Evolutionary conservation across 345 rosid species (phyloP), one percentile per base, ranked within the genome.

Genomic region (Gynandropsis gynandra): DNA sequence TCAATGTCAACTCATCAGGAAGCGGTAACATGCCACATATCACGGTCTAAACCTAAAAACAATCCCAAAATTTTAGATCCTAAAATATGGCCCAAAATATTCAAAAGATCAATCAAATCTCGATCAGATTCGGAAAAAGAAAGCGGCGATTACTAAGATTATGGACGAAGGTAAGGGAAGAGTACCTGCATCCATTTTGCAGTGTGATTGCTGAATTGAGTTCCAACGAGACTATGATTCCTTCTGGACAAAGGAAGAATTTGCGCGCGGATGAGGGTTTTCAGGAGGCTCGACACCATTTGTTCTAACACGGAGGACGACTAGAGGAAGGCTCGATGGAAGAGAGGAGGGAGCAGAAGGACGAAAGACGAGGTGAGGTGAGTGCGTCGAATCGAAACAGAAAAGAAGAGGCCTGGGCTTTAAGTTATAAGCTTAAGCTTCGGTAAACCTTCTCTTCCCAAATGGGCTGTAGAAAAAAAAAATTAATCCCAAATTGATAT

Each of bases 101-200:
- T n/a, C n/a, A n/a, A n/a, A n/a, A n/a, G n/a, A n/a, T n/a, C n/a
- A 41, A 16, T 14, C 11, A 44, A 13, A 11, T 17, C 1, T 45
- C 4, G 3, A 17, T 19, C 50, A 45, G 12, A 47, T 12, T 39
- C 5, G 16, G 16, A 13, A 34, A n/a, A 10, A 44, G 7, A 42
- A 31, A 37, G 37, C n/a, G 13, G 27, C 13, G 4, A 10, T 16
- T 36, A 7, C 3, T 19, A 42, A 36, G 41, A 37, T 16, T 1
- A 17, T 6, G 29, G 18, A 27, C 1, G 1, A 46, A 4, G 13
- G 50, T 2, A 10, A 18, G 6, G 8, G 8, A 1, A 7, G 24
- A 19, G 15, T 53, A 87, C 96, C 96, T 87, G 93, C 96, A 87
- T 87, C 96, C 96, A 87, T 78, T 83, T 87, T 58, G 93, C 87